phyloP scores from a whole-genome alignment of 2,329 filamentous ascomycete species.

The Fusarium sp. region DNA sequence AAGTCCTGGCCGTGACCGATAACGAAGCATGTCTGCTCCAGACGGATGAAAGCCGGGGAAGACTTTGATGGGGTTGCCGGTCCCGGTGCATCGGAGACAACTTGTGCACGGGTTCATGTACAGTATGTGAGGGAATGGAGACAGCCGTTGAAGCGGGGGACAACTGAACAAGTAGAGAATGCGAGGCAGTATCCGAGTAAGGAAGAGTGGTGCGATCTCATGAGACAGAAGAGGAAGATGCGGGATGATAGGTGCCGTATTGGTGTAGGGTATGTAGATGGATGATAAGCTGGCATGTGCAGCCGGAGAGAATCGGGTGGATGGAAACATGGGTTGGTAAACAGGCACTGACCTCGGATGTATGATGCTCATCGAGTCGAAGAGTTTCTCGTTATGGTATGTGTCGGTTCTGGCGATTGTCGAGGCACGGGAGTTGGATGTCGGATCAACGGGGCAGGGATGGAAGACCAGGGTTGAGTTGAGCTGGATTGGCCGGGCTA shows the following conservation, averaged over 20 bases:
- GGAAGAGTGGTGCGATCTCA: not conserved
- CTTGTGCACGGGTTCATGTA: not conserved
- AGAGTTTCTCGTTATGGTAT: conserved; percentile 5
- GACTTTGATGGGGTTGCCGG: not conserved
- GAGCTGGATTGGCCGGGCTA: conserved; percentile 16
- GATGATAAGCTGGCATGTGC: conserved; percentile 13
- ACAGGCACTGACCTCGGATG: conserved; percentile 7
- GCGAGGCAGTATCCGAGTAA: not conserved
- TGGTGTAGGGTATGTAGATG: conserved; percentile 28
- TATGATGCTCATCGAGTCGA: conserved; percentile 2
- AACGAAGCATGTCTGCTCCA: not conserved
- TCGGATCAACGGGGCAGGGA: conserved; percentile 1
- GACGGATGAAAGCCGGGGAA: conserved; percentile 15
- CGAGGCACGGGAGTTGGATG: conserved; percentile 1
- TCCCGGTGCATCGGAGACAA: conserved; percentile 12
- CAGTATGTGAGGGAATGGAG: conserved; percentile 11
- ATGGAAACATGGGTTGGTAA: conserved; percentile 9
- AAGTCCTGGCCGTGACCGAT: not conserved
- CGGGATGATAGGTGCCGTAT: not conserved
- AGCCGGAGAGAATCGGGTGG: conserved; percentile 42
- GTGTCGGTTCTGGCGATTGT: conserved; percentile 1
- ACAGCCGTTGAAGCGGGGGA: not conserved
- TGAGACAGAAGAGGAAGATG: conserved; percentile 4
- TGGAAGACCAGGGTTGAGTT: not conserved
- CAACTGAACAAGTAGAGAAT: not conserved